phyloP scores from a whole-genome alignment of 257 asterid genomes.

The Solanum chmielewskii region DNA sequence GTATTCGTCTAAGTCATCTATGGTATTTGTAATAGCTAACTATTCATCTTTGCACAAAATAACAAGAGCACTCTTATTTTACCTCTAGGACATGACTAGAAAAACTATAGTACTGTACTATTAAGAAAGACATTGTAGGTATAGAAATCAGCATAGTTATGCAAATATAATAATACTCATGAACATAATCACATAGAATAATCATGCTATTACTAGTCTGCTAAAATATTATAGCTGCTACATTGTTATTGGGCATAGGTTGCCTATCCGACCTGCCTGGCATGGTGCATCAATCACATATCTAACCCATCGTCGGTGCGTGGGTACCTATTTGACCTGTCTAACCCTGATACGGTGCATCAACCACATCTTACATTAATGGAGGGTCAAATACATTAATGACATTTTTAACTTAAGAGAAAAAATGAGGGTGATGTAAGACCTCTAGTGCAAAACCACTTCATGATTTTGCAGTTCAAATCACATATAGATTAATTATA shows the following conservation, averaged over 20 bases:
- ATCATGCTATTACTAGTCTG: not conserved
- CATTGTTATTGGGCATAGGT: not conserved
- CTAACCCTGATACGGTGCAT: not conserved
- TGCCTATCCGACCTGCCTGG: not conserved
- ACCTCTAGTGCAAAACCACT: too few relatives aligned
- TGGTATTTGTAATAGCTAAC: not conserved
- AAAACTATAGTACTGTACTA: not conserved
- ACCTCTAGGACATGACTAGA: not conserved
- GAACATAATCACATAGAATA: not conserved
- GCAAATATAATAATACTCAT: not conserved
- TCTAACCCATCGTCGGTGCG: not conserved
- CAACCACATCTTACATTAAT: not conserved
- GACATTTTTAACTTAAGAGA: too few relatives aligned
- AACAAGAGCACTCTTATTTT: not conserved
- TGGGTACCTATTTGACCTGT: not conserved
- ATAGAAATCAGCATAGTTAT: not conserved
- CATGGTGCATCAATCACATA: not conserved
- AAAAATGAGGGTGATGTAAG: not conserved
- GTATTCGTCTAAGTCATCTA: not conserved
- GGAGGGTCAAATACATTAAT: too few relatives aligned
- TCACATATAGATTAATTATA: not conserved
- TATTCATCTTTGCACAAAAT: not conserved
- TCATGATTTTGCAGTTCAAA: not conserved
- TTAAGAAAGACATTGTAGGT: not conserved
- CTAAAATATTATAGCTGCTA: not conserved